phyloP scores from a whole-genome alignment of 2,329 filamentous ascomycete species.

The Botryotinia narcissicola region DNA sequence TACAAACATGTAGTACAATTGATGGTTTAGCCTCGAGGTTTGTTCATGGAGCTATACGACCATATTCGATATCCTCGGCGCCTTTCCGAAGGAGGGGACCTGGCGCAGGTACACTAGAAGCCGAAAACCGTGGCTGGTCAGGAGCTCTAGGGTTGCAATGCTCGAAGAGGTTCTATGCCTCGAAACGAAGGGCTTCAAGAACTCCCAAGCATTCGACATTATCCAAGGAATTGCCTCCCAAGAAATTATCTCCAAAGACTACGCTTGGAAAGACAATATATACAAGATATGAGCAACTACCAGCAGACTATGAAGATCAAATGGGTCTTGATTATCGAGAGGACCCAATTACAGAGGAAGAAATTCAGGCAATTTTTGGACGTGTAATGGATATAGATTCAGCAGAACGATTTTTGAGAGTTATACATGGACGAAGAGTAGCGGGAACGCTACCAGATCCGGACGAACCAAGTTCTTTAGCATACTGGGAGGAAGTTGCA shows the following conservation, averaged over 20 bases:
- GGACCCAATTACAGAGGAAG: constrained; percentile 48
- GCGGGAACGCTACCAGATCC: constrained; percentile 64
- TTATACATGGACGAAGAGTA: constrained; percentile 62
- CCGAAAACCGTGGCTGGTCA: background rate
- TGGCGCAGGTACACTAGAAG: background rate
- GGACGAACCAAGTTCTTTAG: constrained; percentile 38
- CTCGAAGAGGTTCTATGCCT: constrained; percentile 16
- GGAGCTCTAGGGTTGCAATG: constrained; percentile 14
- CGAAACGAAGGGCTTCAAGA: background rate
- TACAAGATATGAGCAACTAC: constrained; percentile 57
- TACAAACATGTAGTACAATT: constrained; percentile 27
- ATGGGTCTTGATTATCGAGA: constrained; percentile 53
- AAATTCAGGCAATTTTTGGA: constrained; percentile 52
- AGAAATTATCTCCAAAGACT: constrained; percentile 13
- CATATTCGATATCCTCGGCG: constrained; percentile 23
- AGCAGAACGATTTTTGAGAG: constrained; percentile 55
- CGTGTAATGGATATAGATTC: constrained; percentile 43
- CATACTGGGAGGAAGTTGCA: constrained; percentile 37
- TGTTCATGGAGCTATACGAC: constrained; percentile 23
- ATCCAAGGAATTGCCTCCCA: background rate
- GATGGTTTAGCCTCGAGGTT: constrained; percentile 32
- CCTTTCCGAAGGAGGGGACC: background rate
- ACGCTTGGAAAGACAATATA: constrained; percentile 38
- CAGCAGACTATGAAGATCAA: constrained; percentile 54
- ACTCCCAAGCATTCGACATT: background rate